These are phyloP conservation scores for Strobilomyces echinocephalus DNA, from an alignment of 768 basidiomycete species.

Conservation along the genomic window DNA sequence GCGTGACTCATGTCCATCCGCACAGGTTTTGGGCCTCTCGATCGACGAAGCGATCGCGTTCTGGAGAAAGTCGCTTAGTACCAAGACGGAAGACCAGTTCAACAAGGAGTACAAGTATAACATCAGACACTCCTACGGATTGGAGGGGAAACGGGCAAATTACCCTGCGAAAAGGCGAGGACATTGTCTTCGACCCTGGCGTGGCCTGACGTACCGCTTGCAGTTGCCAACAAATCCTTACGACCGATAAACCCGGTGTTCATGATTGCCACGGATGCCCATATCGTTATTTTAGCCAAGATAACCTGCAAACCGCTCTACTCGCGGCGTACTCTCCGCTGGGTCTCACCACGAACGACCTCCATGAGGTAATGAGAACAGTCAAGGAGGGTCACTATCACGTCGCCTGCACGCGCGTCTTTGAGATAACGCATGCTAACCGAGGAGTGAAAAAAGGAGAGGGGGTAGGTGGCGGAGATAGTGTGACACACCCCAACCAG, in stretches of 20 bases:
- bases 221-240: constrained; percentile 90
- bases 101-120: constrained; percentile 98
- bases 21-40: constrained; percentile 83
- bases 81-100: constrained; percentile 87
- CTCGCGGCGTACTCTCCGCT: constrained; percentile 60
- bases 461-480: constrained; percentile 80
- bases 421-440: constrained; percentile 81
- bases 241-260: constrained; percentile 58
- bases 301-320: constrained; percentile 77
- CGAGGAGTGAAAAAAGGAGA: constrained; percentile 82
- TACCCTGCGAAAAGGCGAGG: constrained; percentile 86
- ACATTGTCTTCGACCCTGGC: not conserved
- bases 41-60: constrained; percentile 92
- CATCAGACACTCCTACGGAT: constrained; percentile 89
- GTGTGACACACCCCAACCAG: constrained; percentile 92
- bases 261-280: constrained; percentile 84
- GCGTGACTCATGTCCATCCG: not conserved
- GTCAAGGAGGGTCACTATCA: constrained; percentile 85
- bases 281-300: constrained; percentile 80
- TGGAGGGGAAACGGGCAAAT: constrained; percentile 92
- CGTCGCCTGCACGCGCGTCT: constrained; percentile 95
- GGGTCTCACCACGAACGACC: constrained; percentile 61
- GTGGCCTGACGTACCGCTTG: constrained; percentile 1
- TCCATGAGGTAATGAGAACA: constrained; percentile 75
- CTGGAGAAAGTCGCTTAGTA: constrained; percentile 84